phyloP scores from a whole-genome alignment of 768 basidiomycete genomes.

The Mycena amicta region DNA sequence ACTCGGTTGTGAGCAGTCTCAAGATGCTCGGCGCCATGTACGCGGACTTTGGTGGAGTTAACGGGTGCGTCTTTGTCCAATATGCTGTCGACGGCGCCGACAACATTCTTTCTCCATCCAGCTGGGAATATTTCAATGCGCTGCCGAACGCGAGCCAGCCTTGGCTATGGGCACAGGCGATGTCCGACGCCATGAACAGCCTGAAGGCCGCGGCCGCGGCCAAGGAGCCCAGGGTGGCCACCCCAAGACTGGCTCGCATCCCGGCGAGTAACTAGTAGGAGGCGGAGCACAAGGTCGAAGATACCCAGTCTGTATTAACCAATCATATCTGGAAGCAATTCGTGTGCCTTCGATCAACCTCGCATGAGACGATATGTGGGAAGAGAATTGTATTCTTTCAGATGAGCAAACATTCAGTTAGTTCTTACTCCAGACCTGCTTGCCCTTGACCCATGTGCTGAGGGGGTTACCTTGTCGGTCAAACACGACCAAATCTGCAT shows the following conservation, averaged over 20 bases:
- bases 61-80: conserved; percentile 15
- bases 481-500: conserved; percentile 83
- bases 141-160: conserved; percentile 21
- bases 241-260: too few relatives aligned
- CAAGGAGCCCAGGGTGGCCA: too few relatives aligned
- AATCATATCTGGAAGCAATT: too few relatives aligned
- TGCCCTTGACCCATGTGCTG: conserved; percentile 78
- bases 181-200: conserved; percentile 8
- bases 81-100: background rate
- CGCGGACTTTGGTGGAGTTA: conserved; percentile 27
- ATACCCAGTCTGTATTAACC: too few relatives aligned
- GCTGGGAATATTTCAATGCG: conserved; percentile 31
- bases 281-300: too few relatives aligned
- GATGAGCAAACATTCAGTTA: conserved; percentile 11
- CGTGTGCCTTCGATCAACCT: too few relatives aligned
- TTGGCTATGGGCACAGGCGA: conserved; percentile 24
- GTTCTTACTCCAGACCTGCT: conserved; percentile 62
- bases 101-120: background rate
- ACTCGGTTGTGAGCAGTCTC: conserved; percentile 21
- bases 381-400: background rate
- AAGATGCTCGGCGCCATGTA: conserved; percentile 21
- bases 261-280: too few relatives aligned
- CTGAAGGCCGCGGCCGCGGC: too few relatives aligned
- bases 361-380: too few relatives aligned
- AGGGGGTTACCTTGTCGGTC: conserved; percentile 66